phyloP scores from a whole-genome alignment of 768 basidiomycete genomes.

The Kwoniella sp. region DNA sequence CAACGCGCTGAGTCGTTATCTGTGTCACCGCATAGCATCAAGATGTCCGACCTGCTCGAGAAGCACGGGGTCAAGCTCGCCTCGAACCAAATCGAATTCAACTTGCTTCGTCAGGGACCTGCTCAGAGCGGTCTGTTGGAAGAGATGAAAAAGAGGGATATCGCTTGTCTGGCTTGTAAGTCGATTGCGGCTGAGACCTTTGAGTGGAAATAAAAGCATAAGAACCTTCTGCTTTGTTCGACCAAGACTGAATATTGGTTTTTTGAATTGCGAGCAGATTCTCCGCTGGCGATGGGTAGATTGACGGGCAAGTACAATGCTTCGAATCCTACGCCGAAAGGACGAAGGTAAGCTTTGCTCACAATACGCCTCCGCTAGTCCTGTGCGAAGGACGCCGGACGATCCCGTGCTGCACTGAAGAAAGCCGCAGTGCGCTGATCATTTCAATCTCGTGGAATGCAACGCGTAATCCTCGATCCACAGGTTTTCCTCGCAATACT shows the following conservation, averaged over 20 bases:
- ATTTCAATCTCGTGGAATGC: neutral
- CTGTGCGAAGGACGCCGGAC: no score
- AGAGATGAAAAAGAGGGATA: constrained; percentile 51
- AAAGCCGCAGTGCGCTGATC: no score
- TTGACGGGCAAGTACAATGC: constrained; percentile 55
- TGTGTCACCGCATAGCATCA: constrained; percentile 32
- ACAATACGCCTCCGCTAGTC: neutral
- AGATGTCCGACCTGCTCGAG: constrained; percentile 44
- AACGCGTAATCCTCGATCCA: neutral
- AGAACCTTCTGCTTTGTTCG: no score
- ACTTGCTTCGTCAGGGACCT: constrained; percentile 48
- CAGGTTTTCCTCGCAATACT: constrained; percentile 32
- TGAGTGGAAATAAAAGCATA: neutral
- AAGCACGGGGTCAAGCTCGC: constrained; percentile 49
- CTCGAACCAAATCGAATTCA: constrained; percentile 56
- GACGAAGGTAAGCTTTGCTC: constrained; percentile 35
- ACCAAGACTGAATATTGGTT: neutral
- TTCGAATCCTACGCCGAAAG: constrained; percentile 46
- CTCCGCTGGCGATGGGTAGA: constrained; percentile 55
- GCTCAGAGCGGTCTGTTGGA: constrained; percentile 50
- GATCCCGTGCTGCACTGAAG: no score
- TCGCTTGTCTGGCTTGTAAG: constrained; percentile 54
- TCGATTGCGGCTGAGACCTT: neutral
- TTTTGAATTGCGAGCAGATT: constrained; percentile 37
- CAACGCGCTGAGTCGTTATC: neutral